phyloP scores from a whole-genome alignment of 23 red algal genomes.

The Agarophyton chilense region DNA sequence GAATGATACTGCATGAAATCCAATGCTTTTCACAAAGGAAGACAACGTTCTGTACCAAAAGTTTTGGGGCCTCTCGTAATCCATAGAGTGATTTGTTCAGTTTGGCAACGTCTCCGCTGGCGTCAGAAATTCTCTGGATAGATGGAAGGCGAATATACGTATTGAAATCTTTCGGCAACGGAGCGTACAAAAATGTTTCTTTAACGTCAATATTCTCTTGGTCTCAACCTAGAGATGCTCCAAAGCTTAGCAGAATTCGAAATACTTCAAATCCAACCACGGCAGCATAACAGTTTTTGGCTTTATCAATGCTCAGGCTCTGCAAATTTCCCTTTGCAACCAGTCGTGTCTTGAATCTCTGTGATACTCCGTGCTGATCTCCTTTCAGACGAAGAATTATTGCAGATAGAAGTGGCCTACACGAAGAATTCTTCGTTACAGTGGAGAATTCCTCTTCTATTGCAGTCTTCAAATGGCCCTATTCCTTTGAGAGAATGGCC shows the following conservation, averaged over 20 bases:
- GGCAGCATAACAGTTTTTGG: conserved; percentile 2
- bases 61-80: conserved; percentile 47
- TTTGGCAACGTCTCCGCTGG: neutral
- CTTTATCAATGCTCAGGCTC: neutral
- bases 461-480: conserved; percentile 18
- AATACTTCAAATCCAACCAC: conserved; percentile 25
- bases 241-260: neutral
- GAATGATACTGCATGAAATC: neutral
- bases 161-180: neutral
- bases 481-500: neutral
- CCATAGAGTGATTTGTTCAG: conserved; percentile 51
- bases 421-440: neutral
- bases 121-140: neutral
- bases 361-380: conserved; percentile 2
- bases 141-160: neutral
- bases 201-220: conserved; percentile 30
- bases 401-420: neutral
- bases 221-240: neutral
- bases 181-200: conserved; percentile 30
- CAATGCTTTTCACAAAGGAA: neutral
- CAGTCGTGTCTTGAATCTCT: conserved; percentile 21
- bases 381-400: conserved; percentile 51
- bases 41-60: conserved; percentile 29
- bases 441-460: conserved; percentile 47
- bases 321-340: conserved; percentile 50